Conservation (phyloP, 2,329 filamentous ascomycete genomes). For the Daldinia sp. region DNA sequence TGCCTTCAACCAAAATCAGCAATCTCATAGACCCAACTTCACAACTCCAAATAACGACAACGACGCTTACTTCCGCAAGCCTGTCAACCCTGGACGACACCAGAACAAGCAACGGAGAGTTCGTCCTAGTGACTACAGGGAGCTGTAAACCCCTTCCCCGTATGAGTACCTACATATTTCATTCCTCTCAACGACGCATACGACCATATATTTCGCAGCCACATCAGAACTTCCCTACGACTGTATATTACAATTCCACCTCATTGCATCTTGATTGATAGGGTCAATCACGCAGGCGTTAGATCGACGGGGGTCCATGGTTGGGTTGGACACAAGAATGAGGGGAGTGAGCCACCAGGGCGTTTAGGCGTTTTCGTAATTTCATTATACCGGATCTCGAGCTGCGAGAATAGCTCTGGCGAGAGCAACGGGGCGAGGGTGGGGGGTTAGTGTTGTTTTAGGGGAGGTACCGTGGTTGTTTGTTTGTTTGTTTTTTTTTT, state of each 20-base stretch:
- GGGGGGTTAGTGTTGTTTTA: neutral
- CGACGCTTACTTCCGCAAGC: slow-evolving; percentile 93
- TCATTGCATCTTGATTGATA: slow-evolving; percentile 28
- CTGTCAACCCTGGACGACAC: slow-evolving; percentile 91
- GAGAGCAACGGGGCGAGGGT: neutral
- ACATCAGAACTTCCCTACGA: slow-evolving; percentile 12
- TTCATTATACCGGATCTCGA: neutral
- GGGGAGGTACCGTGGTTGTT: neutral
- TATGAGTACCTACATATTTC: neutral
- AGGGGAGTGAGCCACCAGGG: slow-evolving; percentile 10
- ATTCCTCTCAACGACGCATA: slow-evolving; percentile 2
- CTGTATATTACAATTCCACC: slow-evolving; percentile 27
- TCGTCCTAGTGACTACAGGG: slow-evolving; percentile 89
- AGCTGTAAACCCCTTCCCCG: slow-evolving; percentile 61
- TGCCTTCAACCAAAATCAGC: slow-evolving; percentile 45
- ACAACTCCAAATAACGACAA: slow-evolving; percentile 73
- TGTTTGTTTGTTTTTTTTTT: neutral
- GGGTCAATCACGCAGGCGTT: slow-evolving; percentile 36
- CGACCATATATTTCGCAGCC: slow-evolving; percentile 1
- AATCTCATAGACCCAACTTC: slow-evolving; percentile 49
- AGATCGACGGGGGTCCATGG: slow-evolving; percentile 12
- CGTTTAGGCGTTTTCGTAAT: slow-evolving; percentile 22
- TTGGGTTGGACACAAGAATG: slow-evolving; percentile 25
- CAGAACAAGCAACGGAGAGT: slow-evolving; percentile 81
- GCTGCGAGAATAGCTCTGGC: neutral